Percentiles rank a stretch among this genome's conserved stretches.
These are phyloP conservation scores for Silene noctiflora DNA, from an alignment of 179 eudicot species.

Conservation along the genomic window DNA sequence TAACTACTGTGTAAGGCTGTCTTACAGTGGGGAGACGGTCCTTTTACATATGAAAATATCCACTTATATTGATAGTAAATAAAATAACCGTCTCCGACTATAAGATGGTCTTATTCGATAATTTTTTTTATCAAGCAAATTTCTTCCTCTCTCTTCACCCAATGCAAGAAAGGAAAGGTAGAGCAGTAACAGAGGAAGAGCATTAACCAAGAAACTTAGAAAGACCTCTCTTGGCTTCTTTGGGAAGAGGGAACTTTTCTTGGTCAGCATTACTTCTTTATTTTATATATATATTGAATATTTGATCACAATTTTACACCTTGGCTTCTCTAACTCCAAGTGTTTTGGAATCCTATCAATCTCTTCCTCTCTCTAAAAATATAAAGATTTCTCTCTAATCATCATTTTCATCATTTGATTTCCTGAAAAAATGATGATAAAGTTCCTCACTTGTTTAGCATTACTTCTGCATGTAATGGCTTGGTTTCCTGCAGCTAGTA, in stretches of 20 bases:
- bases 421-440: slow-evolving; percentile 35
- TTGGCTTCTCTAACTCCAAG: slow-evolving; percentile 13
- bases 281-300: background rate
- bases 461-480: slow-evolving; percentile 43
- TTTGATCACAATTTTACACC: background rate
- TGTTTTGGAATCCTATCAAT: slow-evolving; percentile 17
- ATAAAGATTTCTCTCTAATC: slow-evolving; percentile 21
- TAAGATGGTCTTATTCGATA: background rate
- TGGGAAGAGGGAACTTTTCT: slow-evolving; percentile 33
- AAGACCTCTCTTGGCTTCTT: slow-evolving; percentile 10
- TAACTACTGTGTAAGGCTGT: too few relatives aligned
- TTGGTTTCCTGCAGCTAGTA: slow-evolving; percentile 51
- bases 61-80: background rate
- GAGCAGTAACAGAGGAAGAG: slow-evolving; percentile 20
- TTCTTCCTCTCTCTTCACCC: slow-evolving; percentile 17
- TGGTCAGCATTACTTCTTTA: slow-evolving; percentile 7
- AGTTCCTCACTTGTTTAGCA: slow-evolving; percentile 28
- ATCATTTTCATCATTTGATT: slow-evolving; percentile 33
- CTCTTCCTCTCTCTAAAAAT: slow-evolving; percentile 8
- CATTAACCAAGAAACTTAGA: slow-evolving; percentile 32
- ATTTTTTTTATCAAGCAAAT: slow-evolving; percentile 32
- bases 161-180: slow-evolving; percentile 29
- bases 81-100: slow-evolving; percentile 1
- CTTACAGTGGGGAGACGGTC: background rate
- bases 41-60: too few relatives aligned